Evolutionary conservation across 352 stramenopile genomes (phyloP).

Genomic region (Phytophthora megakarya): DNA sequence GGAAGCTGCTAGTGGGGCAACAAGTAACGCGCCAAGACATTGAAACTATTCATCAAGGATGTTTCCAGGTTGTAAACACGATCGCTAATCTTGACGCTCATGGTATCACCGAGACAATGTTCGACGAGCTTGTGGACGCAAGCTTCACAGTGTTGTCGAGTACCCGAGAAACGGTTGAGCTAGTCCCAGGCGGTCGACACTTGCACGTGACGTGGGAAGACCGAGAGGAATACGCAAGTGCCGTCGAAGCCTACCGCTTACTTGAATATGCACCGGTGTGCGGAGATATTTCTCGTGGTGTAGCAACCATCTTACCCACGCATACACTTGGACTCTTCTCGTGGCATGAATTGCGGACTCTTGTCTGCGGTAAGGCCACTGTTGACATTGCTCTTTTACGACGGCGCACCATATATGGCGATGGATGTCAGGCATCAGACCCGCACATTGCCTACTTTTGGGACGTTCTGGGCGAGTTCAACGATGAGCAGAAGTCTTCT

Average conservation of each 20-base stretch:
- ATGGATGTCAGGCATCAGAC: conserved; percentile 86
- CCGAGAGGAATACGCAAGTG: conserved; percentile 78
- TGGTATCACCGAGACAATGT: conserved; percentile 84
- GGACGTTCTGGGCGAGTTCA: conserved; percentile 88
- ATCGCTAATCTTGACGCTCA: conserved; percentile 83
- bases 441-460: conserved; percentile 91
- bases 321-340: conserved; percentile 84
- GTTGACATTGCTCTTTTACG: conserved; percentile 89
- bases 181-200: conserved; percentile 77
- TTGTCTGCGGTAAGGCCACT: conserved; percentile 90
- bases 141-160: conserved; percentile 90
- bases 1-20: conserved; percentile 92
- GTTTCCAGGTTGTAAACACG: conserved; percentile 89
- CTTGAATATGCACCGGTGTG: conserved; percentile 82
- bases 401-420: conserved; percentile 89
- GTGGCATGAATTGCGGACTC: conserved; percentile 87
- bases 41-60: conserved; percentile 80
- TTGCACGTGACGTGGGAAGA: conserved; percentile 92
- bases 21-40: conserved; percentile 79
- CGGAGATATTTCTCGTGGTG: conserved; percentile 69
- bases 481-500: conserved; percentile 88
- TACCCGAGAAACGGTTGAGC: conserved; percentile 74
- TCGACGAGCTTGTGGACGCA: conserved; percentile 92
- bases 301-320: conserved; percentile 88
- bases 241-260: conserved; percentile 80